phyloP scores from a whole-genome alignment of 2,329 filamentous ascomycete genomes.

The Cadophora sp. region DNA sequence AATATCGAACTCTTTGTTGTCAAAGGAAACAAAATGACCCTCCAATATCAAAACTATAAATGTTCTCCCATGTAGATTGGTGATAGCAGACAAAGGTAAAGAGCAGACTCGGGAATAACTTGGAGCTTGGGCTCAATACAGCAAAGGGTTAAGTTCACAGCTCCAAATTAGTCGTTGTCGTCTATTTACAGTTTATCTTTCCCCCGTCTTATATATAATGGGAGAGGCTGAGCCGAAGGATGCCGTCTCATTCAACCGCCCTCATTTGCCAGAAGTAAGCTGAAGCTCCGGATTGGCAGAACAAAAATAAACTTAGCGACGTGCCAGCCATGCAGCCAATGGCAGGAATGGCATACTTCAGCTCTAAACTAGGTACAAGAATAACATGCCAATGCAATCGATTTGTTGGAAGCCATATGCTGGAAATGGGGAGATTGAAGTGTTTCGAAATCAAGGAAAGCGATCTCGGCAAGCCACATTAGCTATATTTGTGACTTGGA shows the following conservation, averaged over 20 bases:
- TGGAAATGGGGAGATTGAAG: not conserved
- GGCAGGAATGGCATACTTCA: not conserved
- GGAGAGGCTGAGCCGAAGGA: not conserved
- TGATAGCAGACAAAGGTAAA: too few relatives aligned
- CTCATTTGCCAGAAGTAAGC: not conserved
- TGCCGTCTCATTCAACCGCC: not conserved
- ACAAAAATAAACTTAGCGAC: constrained; percentile 15
- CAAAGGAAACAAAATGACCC: too few relatives aligned
- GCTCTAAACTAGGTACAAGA: not conserved
- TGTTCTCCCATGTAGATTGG: too few relatives aligned
- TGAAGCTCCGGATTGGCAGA: constrained; percentile 10
- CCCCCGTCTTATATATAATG: not conserved
- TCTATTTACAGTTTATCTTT: constrained; percentile 8
- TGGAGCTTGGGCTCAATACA: too few relatives aligned
- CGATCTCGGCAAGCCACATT: constrained; percentile 11
- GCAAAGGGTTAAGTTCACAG: too few relatives aligned
- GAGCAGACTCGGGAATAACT: too few relatives aligned
- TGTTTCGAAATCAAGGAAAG: not conserved
- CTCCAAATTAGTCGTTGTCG: not conserved
- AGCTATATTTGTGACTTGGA: not conserved
- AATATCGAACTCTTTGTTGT: too few relatives aligned
- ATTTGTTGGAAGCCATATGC: not conserved
- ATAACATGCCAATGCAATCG: not conserved
- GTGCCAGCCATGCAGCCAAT: not conserved
- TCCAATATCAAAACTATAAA: too few relatives aligned